Conservation (phyloP, 495 filamentous ascomycete genomes). For the Massariosphaeria phaeospora region DNA sequence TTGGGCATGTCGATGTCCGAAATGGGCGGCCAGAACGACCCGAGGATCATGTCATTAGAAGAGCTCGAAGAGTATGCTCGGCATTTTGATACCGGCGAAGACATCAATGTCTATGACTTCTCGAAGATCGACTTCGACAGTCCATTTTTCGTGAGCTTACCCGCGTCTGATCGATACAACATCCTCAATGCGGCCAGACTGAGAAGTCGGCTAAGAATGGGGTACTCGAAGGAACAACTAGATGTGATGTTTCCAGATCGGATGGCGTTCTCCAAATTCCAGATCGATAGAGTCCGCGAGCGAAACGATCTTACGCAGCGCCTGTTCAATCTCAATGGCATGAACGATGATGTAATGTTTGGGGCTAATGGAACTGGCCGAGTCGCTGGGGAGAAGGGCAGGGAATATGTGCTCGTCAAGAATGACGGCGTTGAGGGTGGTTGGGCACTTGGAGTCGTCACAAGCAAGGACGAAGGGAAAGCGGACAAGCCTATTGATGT, state of each 20-base stretch:
- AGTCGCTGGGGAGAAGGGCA: constrained; percentile 82
- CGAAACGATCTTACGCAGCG: constrained; percentile 93
- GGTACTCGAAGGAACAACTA: constrained; percentile 90
- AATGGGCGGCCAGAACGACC: constrained; percentile 88
- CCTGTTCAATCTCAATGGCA: constrained; percentile 89
- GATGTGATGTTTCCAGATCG: constrained; percentile 94
- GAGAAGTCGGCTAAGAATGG: constrained; percentile 85
- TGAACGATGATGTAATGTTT: constrained; percentile 66
- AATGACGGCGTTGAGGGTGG: constrained; percentile 92
- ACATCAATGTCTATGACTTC: constrained; percentile 97
- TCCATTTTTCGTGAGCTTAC: constrained; percentile 85
- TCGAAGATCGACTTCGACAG: constrained; percentile 97
- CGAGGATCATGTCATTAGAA: constrained; percentile 87
- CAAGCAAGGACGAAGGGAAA: constrained; percentile 66
- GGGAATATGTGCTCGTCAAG: constrained; percentile 93
- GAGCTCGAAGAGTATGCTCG: constrained; percentile 88
- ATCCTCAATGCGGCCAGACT: constrained; percentile 90
- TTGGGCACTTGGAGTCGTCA: constrained; percentile 94
- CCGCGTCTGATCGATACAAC: constrained; percentile 88
- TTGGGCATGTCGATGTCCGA: constrained; percentile 66
- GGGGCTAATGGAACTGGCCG: constrained; percentile 57
- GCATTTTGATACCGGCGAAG: constrained; percentile 88
- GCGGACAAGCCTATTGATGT: constrained; percentile 84
- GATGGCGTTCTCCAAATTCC: constrained; percentile 95
- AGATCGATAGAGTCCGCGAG: constrained; percentile 88